Conservation (phyloP, 805 yeast species). For the Wickerhamiella domercqiae region DNA sequence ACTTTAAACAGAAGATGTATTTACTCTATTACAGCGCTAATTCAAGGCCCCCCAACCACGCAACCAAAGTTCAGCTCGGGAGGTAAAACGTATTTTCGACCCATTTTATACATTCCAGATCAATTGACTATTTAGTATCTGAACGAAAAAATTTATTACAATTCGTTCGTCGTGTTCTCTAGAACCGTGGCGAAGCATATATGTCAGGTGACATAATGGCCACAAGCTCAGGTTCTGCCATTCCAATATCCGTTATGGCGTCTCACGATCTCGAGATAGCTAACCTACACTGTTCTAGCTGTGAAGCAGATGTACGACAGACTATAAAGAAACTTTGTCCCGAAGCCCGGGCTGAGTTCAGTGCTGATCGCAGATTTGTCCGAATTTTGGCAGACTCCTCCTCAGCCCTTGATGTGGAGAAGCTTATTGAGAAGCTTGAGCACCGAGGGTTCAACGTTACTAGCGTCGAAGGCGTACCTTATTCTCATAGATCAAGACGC, state of each 20-base stretch:
- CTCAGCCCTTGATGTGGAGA: constrained; percentile 8
- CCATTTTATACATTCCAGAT: too few relatives aligned
- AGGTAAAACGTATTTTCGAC: too few relatives aligned
- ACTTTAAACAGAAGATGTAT: too few relatives aligned
- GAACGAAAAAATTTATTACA: too few relatives aligned
- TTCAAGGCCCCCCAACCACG: too few relatives aligned
- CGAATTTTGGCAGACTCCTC: constrained; percentile 10
- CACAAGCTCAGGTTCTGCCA: background rate
- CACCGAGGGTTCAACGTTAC: constrained; percentile 19
- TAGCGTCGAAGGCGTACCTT: constrained; percentile 8
- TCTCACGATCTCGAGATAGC: constrained; percentile 20
- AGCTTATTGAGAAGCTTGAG: constrained; percentile 11
- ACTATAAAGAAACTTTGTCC: constrained; percentile 20
- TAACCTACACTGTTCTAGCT: constrained; percentile 43
- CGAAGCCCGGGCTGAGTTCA: constrained; percentile 15
- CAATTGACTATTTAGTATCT: too few relatives aligned
- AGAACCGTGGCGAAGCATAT: too few relatives aligned
- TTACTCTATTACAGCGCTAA: too few relatives aligned
- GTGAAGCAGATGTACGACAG: constrained; percentile 28
- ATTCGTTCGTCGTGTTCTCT: too few relatives aligned
- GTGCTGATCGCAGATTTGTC: constrained; percentile 19
- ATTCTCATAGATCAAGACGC: background rate
- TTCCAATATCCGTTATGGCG: background rate
- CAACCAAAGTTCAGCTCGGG: too few relatives aligned
- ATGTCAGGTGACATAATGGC: background rate